These are phyloP conservation scores for Dentipellis sp. DNA, from an alignment of 768 basidiomycete genomes.

Conservation along the genomic window DNA sequence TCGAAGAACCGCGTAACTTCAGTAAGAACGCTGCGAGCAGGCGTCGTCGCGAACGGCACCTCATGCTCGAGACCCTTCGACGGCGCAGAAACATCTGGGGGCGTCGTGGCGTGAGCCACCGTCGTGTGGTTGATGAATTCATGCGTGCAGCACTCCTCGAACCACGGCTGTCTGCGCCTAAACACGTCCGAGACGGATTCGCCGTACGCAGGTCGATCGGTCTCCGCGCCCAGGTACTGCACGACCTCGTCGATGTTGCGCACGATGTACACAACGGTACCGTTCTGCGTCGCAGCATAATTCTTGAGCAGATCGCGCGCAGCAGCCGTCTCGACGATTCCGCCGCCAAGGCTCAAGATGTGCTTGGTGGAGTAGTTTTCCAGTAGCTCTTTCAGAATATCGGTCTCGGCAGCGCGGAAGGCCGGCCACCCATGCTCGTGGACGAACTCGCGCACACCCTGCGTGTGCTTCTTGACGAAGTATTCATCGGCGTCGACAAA, in stretches of 20 bases:
- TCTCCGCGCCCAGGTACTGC: constrained; percentile 68
- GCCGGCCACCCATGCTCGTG: constrained; percentile 78
- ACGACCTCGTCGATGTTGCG: constrained; percentile 78
- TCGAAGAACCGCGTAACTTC: constrained; percentile 83
- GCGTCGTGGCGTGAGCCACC: constrained; percentile 10
- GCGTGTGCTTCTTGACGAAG: constrained; percentile 57
- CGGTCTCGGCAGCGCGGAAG: constrained; percentile 77
- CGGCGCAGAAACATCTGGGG: background rate
- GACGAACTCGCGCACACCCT: constrained; percentile 69
- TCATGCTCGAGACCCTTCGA: constrained; percentile 9
- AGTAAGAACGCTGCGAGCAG: constrained; percentile 31
- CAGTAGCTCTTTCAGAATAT: constrained; percentile 61
- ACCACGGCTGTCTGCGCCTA: constrained; percentile 79
- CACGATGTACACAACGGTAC: constrained; percentile 78
- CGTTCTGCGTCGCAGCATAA: constrained; percentile 41
- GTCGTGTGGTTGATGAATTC: constrained; percentile 75
- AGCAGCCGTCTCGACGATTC: constrained; percentile 79
- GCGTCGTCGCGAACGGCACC: constrained; percentile 1
- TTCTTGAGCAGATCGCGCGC: constrained; percentile 65
- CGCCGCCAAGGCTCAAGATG: constrained; percentile 88
- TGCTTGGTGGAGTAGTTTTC: constrained; percentile 43
- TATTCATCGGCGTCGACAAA: constrained; percentile 79
- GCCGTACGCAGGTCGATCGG: constrained; percentile 77
- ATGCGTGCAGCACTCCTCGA: constrained; percentile 68
- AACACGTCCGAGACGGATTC: constrained; percentile 83